Percentiles rank a stretch among this genome's conserved stretches.
phyloP scores from a whole-genome alignment of 148 eudicot genomes.

The Silene latifolia region DNA sequence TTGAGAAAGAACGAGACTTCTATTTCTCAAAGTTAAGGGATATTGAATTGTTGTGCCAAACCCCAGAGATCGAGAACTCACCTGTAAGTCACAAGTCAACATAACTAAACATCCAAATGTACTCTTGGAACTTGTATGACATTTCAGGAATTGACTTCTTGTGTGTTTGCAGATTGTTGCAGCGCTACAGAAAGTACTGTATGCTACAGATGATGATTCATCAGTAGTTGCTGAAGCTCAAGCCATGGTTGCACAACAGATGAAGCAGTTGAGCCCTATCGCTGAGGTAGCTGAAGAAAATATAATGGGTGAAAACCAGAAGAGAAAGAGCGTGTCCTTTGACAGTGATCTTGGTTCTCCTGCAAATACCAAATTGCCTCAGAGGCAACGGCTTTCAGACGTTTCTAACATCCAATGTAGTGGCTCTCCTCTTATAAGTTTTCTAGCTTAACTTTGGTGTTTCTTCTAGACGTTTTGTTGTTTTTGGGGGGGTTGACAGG shows the following conservation, averaged over 20 bases:
- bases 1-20: conserved; percentile 95
- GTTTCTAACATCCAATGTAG: conserved; percentile 74
- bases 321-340: conserved; percentile 55
- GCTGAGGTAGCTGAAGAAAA: conserved; percentile 50
- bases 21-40: conserved; percentile 95
- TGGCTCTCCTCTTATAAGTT: conserved; percentile 60
- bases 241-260: conserved; percentile 59
- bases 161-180: conserved; percentile 49
- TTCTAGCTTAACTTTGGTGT: conserved; percentile 7
- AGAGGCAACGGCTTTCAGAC: conserved; percentile 75
- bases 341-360: conserved; percentile 48
- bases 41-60: conserved; percentile 85
- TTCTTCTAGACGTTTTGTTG: neutral
- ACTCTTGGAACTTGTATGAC: neutral
- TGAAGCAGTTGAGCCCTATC: conserved; percentile 47
- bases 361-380: conserved; percentile 48
- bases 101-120: neutral
- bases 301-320: conserved; percentile 43
- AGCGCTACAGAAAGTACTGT: conserved; percentile 71
- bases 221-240: conserved; percentile 75
- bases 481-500: neutral
- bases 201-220: conserved; percentile 78
- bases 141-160: neutral
- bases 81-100: conserved; percentile 40
- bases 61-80: conserved; percentile 64